Base-by-base conservation (phyloP, 306 rosid species). In the Vigna trinervia region DNA sequence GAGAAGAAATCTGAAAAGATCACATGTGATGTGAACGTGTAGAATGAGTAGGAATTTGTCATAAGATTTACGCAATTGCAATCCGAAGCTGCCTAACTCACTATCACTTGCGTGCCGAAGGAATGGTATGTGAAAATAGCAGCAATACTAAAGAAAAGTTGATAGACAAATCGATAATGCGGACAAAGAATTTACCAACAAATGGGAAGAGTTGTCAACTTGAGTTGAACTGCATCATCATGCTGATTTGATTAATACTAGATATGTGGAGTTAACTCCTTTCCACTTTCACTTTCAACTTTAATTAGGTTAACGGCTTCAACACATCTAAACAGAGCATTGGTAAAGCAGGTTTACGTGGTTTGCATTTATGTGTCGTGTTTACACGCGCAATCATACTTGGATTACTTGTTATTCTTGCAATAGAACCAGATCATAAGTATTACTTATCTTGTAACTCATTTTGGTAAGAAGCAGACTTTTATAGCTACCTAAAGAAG, bases 281-380 rank as follows among this genome's bases (percentile, higher is more conserved):
- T 60, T 23, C 8, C 12, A 17, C 52, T 72, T 30, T 23, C 12
- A 52, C 46, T 71, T 54, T 75, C 59, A n/a, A 28, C 69, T 58
- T 70, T 26, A 45, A 56, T 57, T 56, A 52, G 41, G 52, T 7
- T 23, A 60, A 46, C 36, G 34, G n/a, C 32, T 28, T 45, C 34
- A 74, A 38, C 11, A 13, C n/a, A 32, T 32, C 47, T 13, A 15
- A 75, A 48, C 61, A 47, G 62, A 17, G n/a, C 7, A 30, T 43
- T 60, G 5, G 11, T 28, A 63, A 62, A 12, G 23, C 46, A 15
- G 20, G 20, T 60, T 60, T 12, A 2, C 11, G 2, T 58, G 63
- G 28, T 23, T 58, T 12, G 12, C 46, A 41, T 41, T 9, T 57
- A 12, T 4, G 1, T 23, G 1, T 23, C 2, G 1, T 6, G 5